Conservation (phyloP, 345 rosid species). For the Angophora floribunda region DNA sequence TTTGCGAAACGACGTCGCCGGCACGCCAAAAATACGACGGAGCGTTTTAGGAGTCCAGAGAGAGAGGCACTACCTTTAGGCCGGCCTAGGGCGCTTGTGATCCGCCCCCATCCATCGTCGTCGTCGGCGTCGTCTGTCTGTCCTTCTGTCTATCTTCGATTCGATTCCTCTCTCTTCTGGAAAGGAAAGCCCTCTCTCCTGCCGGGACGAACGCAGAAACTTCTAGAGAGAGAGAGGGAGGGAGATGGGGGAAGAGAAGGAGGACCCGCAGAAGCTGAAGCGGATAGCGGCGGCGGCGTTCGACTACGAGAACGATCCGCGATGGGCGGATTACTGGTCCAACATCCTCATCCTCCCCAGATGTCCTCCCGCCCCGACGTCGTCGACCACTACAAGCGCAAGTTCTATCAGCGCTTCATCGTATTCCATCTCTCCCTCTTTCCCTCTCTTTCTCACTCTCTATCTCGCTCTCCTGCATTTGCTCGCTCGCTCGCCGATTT, state of each 20-base stretch:
- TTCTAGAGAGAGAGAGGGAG: not conserved
- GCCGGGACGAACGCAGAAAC: not conserved
- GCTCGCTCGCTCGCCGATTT: not conserved
- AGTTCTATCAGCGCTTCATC: slow-evolving; percentile 89
- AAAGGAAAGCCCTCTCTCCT: not conserved
- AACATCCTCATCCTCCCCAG: slow-evolving; percentile 83
- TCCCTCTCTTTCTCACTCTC: not conserved
- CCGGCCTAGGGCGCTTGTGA: not conserved
- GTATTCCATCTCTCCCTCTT: slow-evolving; percentile 16
- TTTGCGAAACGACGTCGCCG: not conserved
- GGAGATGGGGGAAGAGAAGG: slow-evolving; percentile 65
- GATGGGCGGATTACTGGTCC: slow-evolving; percentile 96
- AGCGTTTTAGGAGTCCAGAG: not conserved
- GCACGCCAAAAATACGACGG: not conserved
- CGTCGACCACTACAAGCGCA: slow-evolving; percentile 80
- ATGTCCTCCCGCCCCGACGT: slow-evolving; percentile 88
- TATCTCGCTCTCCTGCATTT: not conserved
- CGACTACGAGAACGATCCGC: slow-evolving; percentile 78
- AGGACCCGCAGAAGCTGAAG: slow-evolving; percentile 80
- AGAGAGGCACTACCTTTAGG: not conserved
- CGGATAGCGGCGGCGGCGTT: slow-evolving; percentile 71
- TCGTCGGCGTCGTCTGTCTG: not conserved
- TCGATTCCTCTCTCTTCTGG: not conserved
- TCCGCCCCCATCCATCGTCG: not conserved
- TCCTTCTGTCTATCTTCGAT: not conserved